Evolutionary conservation across 2,329 filamentous ascomycete species (phyloP).

Genomic region (Colletotrichum paranaense): DNA sequence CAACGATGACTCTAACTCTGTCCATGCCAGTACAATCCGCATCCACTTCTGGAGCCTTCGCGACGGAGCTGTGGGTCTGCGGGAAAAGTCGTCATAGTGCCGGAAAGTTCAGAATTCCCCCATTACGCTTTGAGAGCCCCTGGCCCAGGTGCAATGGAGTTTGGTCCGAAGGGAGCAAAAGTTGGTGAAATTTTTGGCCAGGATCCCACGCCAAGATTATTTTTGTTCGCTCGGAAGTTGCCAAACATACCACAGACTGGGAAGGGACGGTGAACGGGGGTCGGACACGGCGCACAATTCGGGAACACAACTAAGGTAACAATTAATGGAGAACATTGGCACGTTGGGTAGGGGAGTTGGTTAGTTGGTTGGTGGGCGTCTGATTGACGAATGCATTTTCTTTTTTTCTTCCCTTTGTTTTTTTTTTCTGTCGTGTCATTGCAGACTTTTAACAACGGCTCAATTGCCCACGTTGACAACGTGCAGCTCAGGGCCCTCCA

Average conservation of each 20-base stretch:
- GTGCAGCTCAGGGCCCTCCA: neutral
- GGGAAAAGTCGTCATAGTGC: conserved; percentile 32
- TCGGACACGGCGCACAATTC: conserved; percentile 17
- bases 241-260: conserved; percentile 16
- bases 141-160: neutral
- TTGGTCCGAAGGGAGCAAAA: conserved; percentile 1
- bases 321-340: neutral
- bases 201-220: neutral
- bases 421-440: neutral
- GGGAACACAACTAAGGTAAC: conserved; percentile 2
- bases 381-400: conserved; percentile 1
- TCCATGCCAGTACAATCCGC: neutral
- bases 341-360: too few species aligned
- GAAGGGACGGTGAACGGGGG: conserved; percentile 10
- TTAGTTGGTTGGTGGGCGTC: neutral
- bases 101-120: conserved; percentile 17
- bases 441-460: conserved; percentile 19
- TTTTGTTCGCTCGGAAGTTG: neutral
- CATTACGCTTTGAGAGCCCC: conserved; percentile 10
- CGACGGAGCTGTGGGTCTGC: conserved; percentile 20
- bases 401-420: neutral
- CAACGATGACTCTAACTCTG: conserved; percentile 21
- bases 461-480: conserved; percentile 26
- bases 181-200: neutral
- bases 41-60: conserved; percentile 28